These are phyloP conservation scores for Lactarius sanguifluus DNA, from an alignment of 768 basidiomycete genomes.

Conservation along the genomic window DNA sequence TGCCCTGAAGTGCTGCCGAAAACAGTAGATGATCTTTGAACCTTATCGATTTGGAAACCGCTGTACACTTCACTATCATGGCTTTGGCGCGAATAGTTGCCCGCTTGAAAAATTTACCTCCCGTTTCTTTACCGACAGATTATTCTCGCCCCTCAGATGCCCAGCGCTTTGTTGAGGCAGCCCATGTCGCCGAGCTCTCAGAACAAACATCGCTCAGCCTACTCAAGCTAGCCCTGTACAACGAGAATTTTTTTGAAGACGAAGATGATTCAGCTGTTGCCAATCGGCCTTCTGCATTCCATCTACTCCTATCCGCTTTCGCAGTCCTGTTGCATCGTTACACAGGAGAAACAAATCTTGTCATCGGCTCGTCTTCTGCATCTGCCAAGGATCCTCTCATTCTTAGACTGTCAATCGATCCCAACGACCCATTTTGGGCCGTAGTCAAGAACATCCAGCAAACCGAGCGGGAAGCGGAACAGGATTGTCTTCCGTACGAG, in stretches of 20 bases:
- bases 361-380: constrained; percentile 87
- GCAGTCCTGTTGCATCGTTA: constrained; percentile 88
- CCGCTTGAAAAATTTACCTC: constrained; percentile 78
- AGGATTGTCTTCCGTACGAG: constrained; percentile 81
- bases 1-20: no score
- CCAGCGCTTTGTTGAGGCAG: constrained; percentile 82
- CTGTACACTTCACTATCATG: constrained; percentile 31
- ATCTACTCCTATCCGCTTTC: constrained; percentile 91
- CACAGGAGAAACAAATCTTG: constrained; percentile 91
- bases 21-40: no score
- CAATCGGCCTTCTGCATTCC: constrained; percentile 77
- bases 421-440: constrained; percentile 85
- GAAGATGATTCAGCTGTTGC: constrained; percentile 49
- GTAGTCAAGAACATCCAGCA: constrained; percentile 84
- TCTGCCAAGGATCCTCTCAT: constrained; percentile 75
- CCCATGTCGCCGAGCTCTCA: constrained; percentile 67
- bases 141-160: constrained; percentile 81
- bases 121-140: constrained; percentile 92
- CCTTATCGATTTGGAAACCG: no score
- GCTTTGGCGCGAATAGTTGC: constrained; percentile 54
- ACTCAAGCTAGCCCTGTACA: constrained; percentile 77
- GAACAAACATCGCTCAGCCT: constrained; percentile 74
- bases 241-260: constrained; percentile 50
- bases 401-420: constrained; percentile 78
- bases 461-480: constrained; percentile 78